Evolutionary conservation across 2,329 filamentous ascomycete genomes (phyloP).

Genomic region (Pseudopyricularia javanii): DNA sequence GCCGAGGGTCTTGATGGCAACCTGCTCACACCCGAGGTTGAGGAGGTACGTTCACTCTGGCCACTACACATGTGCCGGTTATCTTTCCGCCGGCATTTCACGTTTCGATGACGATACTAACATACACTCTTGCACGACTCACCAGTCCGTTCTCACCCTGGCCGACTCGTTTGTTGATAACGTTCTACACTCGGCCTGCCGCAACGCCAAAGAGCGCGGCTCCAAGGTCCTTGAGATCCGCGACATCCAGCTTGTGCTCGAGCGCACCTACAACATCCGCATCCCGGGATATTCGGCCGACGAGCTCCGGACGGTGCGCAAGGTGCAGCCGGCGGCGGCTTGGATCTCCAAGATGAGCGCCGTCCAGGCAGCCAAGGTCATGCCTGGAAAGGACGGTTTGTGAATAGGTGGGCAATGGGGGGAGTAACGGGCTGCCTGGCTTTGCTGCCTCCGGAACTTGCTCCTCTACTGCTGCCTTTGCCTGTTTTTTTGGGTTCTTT

Average conservation of each 20-base stretch:
- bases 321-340: conserved; percentile 73
- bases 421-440: background rate
- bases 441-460: background rate
- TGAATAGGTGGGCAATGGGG: conserved; percentile 8
- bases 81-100: background rate
- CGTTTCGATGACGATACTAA: background rate
- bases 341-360: conserved; percentile 98
- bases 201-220: conserved; percentile 83
- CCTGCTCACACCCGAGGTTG: conserved; percentile 77
- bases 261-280: conserved; percentile 79
- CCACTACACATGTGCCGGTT: background rate
- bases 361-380: conserved; percentile 84
- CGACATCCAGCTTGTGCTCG: conserved; percentile 71
- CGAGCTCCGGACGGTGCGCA: conserved; percentile 86
- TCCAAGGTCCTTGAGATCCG: conserved; percentile 83
- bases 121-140: background rate
- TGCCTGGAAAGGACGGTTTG: conserved; percentile 45
- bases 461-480: background rate
- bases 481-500: background rate
- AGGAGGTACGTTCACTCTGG: conserved; percentile 56
- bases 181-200: conserved; percentile 76
- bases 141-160: conserved; percentile 70
- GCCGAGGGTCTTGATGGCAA: conserved; percentile 63
- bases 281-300: conserved; percentile 92
- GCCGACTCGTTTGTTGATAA: conserved; percentile 94